A percentile compares a stretch with the other conserved stretches of the same genome.
phyloP scores from a whole-genome alignment of 1,284 basidiomycete species.

The Fomitopsis palustris region DNA sequence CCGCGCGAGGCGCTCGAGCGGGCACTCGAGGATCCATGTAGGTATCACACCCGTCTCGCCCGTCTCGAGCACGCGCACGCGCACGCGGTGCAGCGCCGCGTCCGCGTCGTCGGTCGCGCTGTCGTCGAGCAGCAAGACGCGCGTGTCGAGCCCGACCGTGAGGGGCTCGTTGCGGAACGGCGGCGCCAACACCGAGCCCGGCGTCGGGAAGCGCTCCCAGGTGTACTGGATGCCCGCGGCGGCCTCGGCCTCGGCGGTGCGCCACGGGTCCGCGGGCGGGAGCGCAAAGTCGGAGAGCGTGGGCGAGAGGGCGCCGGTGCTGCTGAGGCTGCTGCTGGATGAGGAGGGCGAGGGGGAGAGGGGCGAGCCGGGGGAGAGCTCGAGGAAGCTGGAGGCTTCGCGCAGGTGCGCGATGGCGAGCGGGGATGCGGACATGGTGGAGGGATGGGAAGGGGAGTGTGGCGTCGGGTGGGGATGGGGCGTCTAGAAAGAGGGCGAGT shows the following conservation, averaged over 20 bases:
- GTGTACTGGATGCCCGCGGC: conserved; percentile 26
- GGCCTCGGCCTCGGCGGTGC: conserved; percentile 22
- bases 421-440: not conserved
- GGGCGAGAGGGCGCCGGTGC: not conserved
- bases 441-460: not conserved
- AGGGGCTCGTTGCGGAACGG: conserved; percentile 26
- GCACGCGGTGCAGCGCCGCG: conserved; percentile 8
- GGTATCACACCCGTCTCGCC: conserved; percentile 24
- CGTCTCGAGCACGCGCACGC: conserved; percentile 21
- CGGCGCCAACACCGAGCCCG: conserved; percentile 15
- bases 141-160: conserved; percentile 20
- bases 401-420: conserved; percentile 1
- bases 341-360: not conserved
- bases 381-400: not conserved
- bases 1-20: conserved; percentile 27
- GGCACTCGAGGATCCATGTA: conserved; percentile 27
- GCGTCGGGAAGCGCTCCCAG: conserved; percentile 23
- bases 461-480: not conserved
- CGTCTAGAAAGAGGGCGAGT: not conserved
- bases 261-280: conserved; percentile 16
- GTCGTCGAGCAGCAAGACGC: conserved; percentile 21
- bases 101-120: conserved; percentile 23
- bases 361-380: conserved; percentile 5
- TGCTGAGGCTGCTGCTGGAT: not conserved
- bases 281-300: conserved; percentile 1